These are phyloP conservation scores for Psidium guajava DNA, from an alignment of 345 rosid species.

Conservation along the genomic window DNA sequence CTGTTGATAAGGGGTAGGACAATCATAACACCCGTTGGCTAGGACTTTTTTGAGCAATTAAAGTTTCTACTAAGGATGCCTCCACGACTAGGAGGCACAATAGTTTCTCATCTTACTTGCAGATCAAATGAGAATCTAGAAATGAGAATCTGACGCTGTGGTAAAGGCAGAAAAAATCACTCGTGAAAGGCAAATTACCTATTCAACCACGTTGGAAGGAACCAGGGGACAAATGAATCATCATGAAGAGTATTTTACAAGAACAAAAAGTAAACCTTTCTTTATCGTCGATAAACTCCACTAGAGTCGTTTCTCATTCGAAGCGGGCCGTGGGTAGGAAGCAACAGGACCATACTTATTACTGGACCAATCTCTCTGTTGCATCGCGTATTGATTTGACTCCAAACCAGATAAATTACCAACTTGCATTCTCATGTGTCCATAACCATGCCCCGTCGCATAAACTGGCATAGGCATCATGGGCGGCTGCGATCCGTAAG, in stretches of 20 bases:
- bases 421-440: constrained; percentile 45
- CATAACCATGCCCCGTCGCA: constrained; percentile 14
- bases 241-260: not conserved
- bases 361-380: not conserved
- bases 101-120: not conserved
- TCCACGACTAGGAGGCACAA: not conserved
- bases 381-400: not conserved
- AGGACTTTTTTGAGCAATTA: not conserved
- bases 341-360: not conserved
- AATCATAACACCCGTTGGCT: not conserved
- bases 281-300: not conserved
- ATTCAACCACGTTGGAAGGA: not conserved
- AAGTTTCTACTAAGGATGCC: not conserved
- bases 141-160: not conserved
- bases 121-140: not conserved
- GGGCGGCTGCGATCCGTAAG: constrained; percentile 39
- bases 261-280: not conserved
- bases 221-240: not conserved
- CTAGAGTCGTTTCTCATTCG: not conserved
- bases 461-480: constrained; percentile 53
- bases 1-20: not conserved
- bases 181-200: not conserved
- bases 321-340: not conserved
- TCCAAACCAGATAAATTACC: constrained; percentile 1
- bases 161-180: not conserved